Conservation (phyloP, 2,329 filamentous ascomycete species). For the Fusarium hostae region DNA sequence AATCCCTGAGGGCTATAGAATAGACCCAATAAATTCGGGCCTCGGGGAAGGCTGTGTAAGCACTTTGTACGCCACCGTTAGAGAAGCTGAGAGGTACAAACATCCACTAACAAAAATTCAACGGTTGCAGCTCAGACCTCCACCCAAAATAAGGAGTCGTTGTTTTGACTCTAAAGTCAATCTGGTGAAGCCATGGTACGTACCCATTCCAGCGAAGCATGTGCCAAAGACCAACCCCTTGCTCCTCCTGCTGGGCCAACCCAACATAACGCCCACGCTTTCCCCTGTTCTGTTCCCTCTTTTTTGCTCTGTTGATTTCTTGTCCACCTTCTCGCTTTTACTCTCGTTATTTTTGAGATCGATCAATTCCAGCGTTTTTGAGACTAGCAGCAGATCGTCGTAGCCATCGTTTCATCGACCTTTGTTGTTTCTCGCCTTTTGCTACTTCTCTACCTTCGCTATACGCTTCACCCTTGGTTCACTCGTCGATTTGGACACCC, state of each 20-base stretch:
- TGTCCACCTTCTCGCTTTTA: conserved; percentile 23
- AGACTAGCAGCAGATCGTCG: conserved; percentile 11
- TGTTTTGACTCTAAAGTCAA: conserved; percentile 23
- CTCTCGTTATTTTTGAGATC: conserved; percentile 22
- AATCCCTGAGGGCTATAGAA: no score
- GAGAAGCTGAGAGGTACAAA: background rate
- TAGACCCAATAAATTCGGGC: background rate
- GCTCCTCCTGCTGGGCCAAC: conserved; percentile 35
- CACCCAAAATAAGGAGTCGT: conserved; percentile 21
- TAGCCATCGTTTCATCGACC: conserved; percentile 13
- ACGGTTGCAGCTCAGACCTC: conserved; percentile 10
- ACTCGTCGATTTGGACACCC: conserved; percentile 15
- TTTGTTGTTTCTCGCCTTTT: conserved; percentile 29
- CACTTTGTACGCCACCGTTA: background rate
- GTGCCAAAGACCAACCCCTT: conserved; percentile 22
- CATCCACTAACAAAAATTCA: conserved; percentile 8
- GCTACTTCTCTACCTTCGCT: conserved; percentile 32
- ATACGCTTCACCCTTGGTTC: conserved; percentile 11
- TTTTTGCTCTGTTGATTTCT: conserved; percentile 28
- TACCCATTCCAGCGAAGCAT: conserved; percentile 10
- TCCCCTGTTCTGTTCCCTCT: conserved; percentile 27
- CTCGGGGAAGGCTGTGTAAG: background rate
- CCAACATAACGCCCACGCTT: conserved; percentile 36
- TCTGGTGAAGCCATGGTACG: conserved; percentile 12
- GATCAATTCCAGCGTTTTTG: conserved; percentile 14